These are phyloP conservation scores for Macrocybe gigantea DNA, from an alignment of 768 basidiomycete genomes.

Conservation along the genomic window DNA sequence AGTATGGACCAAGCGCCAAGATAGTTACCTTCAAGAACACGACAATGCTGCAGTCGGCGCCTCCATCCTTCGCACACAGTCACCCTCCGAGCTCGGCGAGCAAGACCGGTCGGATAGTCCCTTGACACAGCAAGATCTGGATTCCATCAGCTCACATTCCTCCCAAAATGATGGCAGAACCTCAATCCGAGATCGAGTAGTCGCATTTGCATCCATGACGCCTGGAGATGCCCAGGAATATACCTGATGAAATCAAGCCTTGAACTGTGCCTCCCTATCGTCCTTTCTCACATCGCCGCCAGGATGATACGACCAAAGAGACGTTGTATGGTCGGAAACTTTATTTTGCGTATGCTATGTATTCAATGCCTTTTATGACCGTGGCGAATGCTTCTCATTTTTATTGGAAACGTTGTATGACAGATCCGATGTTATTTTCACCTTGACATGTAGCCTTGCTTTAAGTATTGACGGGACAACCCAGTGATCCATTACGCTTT, in stretches of 20 bases:
- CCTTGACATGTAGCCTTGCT: too few relatives aligned
- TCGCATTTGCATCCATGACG: background rate
- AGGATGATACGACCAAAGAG: too few relatives aligned
- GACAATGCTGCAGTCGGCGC: background rate
- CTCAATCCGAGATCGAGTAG: slow-evolving; percentile 1
- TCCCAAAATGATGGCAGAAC: background rate
- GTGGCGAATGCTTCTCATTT: too few relatives aligned
- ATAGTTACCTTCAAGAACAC: slow-evolving; percentile 9
- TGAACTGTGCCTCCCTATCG: background rate
- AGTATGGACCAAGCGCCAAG: slow-evolving; percentile 55
- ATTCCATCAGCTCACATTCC: slow-evolving; percentile 1
- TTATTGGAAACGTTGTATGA: too few relatives aligned
- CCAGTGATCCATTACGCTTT: too few relatives aligned
- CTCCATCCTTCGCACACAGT: slow-evolving; percentile 11
- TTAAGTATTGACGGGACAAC: too few relatives aligned
- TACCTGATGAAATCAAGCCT: background rate
- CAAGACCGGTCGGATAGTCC: slow-evolving; percentile 6
- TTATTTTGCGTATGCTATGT: too few relatives aligned
- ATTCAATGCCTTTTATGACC: too few relatives aligned
- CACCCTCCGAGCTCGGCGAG: slow-evolving; percentile 13
- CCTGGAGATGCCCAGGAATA: background rate
- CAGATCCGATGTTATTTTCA: too few relatives aligned
- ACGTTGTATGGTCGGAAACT: too few relatives aligned
- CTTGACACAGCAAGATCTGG: slow-evolving; percentile 6
- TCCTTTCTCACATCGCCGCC: background rate